Evolutionary conservation across 176 grass and related monocot species (phyloP).

Genomic region (Leersia perrieri): DNA sequence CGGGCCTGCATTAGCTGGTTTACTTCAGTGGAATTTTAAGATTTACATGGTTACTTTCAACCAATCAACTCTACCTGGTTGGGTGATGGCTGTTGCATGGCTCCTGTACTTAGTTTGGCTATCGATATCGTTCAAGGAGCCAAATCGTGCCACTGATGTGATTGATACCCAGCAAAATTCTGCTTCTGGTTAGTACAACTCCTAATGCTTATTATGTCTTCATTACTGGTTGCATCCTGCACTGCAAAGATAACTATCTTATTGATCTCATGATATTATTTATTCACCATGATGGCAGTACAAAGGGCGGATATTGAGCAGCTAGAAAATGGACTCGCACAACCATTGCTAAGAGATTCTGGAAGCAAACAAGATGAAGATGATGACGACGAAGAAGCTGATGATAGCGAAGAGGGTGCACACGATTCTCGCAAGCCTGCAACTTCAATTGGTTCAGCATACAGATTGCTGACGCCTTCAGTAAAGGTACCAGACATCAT

Average conservation of each 20-base stretch:
- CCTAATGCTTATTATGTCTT: conserved; percentile 22
- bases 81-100: conserved; percentile 98
- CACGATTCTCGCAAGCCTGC: conserved; percentile 69
- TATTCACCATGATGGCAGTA: conserved; percentile 40
- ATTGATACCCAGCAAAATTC: conserved; percentile 36
- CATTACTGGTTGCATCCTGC: neutral
- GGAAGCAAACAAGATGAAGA: conserved; percentile 64
- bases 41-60: conserved; percentile 79
- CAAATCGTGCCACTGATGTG: conserved; percentile 49
- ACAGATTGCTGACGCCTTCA: conserved; percentile 94
- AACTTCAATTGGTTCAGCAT: conserved; percentile 81
- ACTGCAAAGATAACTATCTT: neutral
- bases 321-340: conserved; percentile 77
- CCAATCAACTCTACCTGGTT: conserved; percentile 90
- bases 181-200: conserved; percentile 48
- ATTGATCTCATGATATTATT: conserved; percentile 7
- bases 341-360: conserved; percentile 59
- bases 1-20: conserved; percentile 91
- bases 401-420: conserved; percentile 66
- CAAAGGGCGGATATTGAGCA: conserved; percentile 42
- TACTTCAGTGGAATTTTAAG: conserved; percentile 95
- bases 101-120: conserved; percentile 81
- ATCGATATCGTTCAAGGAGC: conserved; percentile 85
- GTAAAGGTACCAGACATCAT: conserved; percentile 59
- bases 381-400: conserved; percentile 62